These are phyloP conservation scores for Eustoma russellianum DNA, from an alignment of 257 asterid species.

Conservation along the genomic window DNA sequence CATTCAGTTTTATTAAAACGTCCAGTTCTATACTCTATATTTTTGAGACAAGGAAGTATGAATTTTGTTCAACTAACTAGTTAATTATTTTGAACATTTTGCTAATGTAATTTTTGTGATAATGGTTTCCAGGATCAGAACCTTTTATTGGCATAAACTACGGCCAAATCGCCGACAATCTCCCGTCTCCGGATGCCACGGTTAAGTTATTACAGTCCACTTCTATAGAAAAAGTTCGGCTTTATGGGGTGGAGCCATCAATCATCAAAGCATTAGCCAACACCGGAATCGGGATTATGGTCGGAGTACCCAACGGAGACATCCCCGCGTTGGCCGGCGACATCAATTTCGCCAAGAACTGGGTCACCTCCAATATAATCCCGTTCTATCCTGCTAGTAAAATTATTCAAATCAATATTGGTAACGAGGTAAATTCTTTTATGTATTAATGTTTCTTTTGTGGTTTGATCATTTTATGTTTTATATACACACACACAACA, in stretches of 20 bases:
- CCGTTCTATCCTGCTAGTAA: conserved; percentile 59
- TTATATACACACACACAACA: no score
- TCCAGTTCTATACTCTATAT: not conserved
- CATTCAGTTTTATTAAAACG: not conserved
- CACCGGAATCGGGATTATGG: conserved; percentile 50
- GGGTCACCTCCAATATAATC: conserved; percentile 37
- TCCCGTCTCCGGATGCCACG: conserved; percentile 54
- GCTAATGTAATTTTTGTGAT: not conserved
- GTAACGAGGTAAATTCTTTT: conserved; percentile 29
- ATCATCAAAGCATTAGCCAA: conserved; percentile 48
- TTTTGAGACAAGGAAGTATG: no score
- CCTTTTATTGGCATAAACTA: conserved; percentile 59
- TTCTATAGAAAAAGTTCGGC: conserved; percentile 39
- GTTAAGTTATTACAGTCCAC: conserved; percentile 47
- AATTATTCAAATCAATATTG: conserved; percentile 42
- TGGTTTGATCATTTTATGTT: no score
- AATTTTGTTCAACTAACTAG: not conserved
- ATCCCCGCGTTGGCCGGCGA: conserved; percentile 55
- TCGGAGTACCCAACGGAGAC: conserved; percentile 54
- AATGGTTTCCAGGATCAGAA: conserved; percentile 37
- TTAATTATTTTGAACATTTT: not conserved
- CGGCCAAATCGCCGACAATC: conserved; percentile 64
- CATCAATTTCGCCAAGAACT: conserved; percentile 33
- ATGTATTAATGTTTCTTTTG: no score
- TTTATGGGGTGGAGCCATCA: conserved; percentile 53